Evolutionary conservation across 192 early-diverging fungal species (phyloP).

Genomic region (Funneliformis mosseae): DNA sequence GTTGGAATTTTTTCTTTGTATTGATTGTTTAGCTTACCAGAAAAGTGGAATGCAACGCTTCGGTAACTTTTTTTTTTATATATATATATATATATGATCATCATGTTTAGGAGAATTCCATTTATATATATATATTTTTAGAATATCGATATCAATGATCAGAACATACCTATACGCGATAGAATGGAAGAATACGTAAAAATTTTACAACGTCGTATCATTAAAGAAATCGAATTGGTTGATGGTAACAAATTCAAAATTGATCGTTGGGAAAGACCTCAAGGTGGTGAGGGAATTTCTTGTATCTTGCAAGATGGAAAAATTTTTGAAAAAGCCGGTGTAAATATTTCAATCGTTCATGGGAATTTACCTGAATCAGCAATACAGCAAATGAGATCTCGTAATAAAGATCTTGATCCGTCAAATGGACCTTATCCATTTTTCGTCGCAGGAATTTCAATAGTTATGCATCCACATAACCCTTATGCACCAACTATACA

Average conservation of each 20-base stretch:
- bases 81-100: background rate
- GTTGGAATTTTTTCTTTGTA: background rate
- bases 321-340: conserved; percentile 98
- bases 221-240: conserved; percentile 65
- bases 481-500: conserved; percentile 96
- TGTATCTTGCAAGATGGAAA: conserved; percentile 90
- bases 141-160: background rate
- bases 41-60: background rate
- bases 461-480: conserved; percentile 95
- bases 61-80: background rate
- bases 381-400: conserved; percentile 88
- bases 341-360: conserved; percentile 87
- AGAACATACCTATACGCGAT: conserved; percentile 64
- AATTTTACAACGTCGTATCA: conserved; percentile 77
- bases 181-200: conserved; percentile 83
- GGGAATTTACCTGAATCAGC: conserved; percentile 78
- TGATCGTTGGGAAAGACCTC: conserved; percentile 84
- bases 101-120: background rate
- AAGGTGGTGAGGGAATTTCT: conserved; percentile 92
- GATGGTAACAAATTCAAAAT: conserved; percentile 67
- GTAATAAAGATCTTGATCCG: conserved; percentile 63
- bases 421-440: conserved; percentile 68
- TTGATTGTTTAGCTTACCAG: background rate
- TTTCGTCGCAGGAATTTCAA: conserved; percentile 88
- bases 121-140: background rate